Base-by-base conservation (phyloP, 331 rosid genomes). In the Acacia pycnantha region DNA sequence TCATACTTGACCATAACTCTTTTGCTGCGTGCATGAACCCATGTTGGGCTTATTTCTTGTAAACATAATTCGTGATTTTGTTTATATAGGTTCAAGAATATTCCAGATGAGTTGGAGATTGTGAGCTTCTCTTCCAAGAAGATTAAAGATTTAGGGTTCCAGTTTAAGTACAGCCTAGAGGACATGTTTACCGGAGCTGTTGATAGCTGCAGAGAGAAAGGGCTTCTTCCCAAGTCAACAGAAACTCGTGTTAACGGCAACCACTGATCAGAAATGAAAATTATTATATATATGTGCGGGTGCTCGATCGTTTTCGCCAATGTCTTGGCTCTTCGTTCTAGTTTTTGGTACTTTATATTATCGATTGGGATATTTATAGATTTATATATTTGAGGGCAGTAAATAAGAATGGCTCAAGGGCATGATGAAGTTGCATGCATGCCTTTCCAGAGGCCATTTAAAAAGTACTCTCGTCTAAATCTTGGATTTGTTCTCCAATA, bases 151-250 rank as follows among this genome's bases (percentile, higher is more conserved):
- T 26, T 83, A 76, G 98, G 98, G 8, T 94, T 92, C 83, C 79
- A 92, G 74, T 94, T 87, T 74, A 86, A 91, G 41, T 92, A 92
- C 85, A 87, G 79, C 82, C 81, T 94, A 70, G 94, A 91, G 82
- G 97, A 91, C 6, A 94, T 92, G 97, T 92, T 76, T 81, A 51
- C 79, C 0, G 93, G 76, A 46, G 97, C 98, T 1, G 79, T 91
- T 11, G 92, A 94, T 6, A 31, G 90, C 3, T 94, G 98, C 81
- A 84, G 54, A 37, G 81, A 81, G 70, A 94, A 87, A 82, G 92
- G 92, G 5, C 83, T 94, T 81, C 81, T 92, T 85, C 83, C 87
- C 0, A 69, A 68, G 67, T 29, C 79, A 53, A 35, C 71, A 27
- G 65, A 81, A 70, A 77, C 21, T 26, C 74, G 46, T 22, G 68